Evolutionary conservation across 176 grass and related monocot species (phyloP), one percentile per base, ranked within the genome.

Genomic region (Oryza meyeriana): DNA sequence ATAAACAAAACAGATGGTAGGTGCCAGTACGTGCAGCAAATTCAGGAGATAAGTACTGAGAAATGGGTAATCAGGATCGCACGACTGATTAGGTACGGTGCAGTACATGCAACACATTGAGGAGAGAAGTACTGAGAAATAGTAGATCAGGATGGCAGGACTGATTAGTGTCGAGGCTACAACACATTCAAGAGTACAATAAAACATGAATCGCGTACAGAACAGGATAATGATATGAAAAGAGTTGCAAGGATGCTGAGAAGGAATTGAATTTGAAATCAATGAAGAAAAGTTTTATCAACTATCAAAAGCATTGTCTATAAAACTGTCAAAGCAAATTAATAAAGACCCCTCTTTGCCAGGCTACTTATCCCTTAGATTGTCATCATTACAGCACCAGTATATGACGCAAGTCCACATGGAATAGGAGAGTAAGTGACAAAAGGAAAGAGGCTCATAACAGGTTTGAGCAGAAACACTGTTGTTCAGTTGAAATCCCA

Each of bases 381-480:
- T 81, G 32, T 58, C 32, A 69, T 80, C 78, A 80, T 58, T 57
- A 80, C 45, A 40, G 5, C 45, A 80, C 47, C 65, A 36, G 32
- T 40, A 59, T 35, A 29, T 13, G 17, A 58, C 48, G 18, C 9
- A 72, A 61, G 8, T 44, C 50, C 6, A 30, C 35, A 61, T 40
- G 67, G 18, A 81, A 61, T 42, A 61, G 8, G 41, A 71, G 48
- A 42, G 65, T 4, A 45, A 28, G 32, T 3, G 8, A 81, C 25
- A 3, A 71, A 41, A 81, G 20, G 2, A 20, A 10, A 22, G 48
- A 52, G 18, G 48, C 18, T 36, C 64, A 4, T 35, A 27, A 26
- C 14, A 42, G 24, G 25, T 64, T 41, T 50, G 59, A 52, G 35
- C 17, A 63, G 13, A 65, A 48, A 22, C 45, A 38, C 11, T 7